Base-by-base conservation (phyloP, 1,284 basidiomycete genomes). In the Pyrrhoderma noxium region DNA sequence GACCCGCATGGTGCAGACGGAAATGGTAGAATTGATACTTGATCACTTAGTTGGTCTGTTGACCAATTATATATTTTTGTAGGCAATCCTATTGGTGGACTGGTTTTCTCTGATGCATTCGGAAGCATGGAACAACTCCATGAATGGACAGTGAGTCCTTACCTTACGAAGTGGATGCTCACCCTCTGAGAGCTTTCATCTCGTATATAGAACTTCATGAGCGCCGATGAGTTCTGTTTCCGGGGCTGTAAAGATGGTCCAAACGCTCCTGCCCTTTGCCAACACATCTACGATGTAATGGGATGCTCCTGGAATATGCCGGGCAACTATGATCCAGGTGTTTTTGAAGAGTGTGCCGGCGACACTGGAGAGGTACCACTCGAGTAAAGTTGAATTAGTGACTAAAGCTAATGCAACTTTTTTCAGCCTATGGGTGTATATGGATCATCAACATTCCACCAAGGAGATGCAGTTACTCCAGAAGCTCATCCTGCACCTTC, bases 101-200 rank as follows among this genome's bases (percentile, higher is more conserved):
- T 87, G 25, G 82, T 88, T 19, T 88, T 88, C 65, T 84, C 85
- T 31, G 77, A 63, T 58, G 82, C 82, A 14, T 85, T 86, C 66
- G 79, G 83, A 31, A 62, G 70, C 45, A 59, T 77, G n/a, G 58
- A 74, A 56, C 72, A 85, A 60, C 66, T 82, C 40, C 72, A 77
- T 57, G 77, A 85, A 59, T 87, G 84, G 83, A 85, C 80, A 50
- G 82, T 82, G 62, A 44, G 61, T n/a, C n/a, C n/a, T n/a, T n/a
- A n/a, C n/a, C n/a, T 50, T 8, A 23, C n/a, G n/a, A n/a, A n/a
- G n/a, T n/a, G n/a, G n/a, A n/a, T n/a, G n/a, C n/a, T n/a, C n/a
- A n/a, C n/a, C n/a, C 50, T 49, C 39, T 45, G 42, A n/a, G 35
- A 27, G 18, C 7, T 49, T 51, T 22, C 13, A 13, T 5, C 27